A percentile compares a stretch with the other conserved stretches of the same genome.
Evolutionary conservation across 148 eudicot species (phyloP).

Genomic region (Linanthus parryae): DNA sequence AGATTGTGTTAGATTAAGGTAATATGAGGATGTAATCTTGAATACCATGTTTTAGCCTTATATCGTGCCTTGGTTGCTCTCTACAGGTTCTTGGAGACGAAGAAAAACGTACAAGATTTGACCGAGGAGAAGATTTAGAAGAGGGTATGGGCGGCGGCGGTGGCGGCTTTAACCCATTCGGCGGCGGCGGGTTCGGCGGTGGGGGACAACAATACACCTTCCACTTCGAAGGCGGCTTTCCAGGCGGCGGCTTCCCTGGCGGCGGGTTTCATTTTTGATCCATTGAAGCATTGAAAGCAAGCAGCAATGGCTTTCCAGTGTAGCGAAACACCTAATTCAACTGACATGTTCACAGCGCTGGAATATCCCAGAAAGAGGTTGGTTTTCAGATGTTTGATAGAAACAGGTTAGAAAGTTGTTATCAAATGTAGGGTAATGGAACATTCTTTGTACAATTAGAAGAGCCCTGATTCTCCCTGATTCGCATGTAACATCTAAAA

Average conservation of each 20-base stretch:
- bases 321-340: too few relatives aligned
- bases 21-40: background rate
- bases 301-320: too few relatives aligned
- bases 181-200: slow-evolving; percentile 85
- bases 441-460: too few relatives aligned
- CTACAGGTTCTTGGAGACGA: slow-evolving; percentile 83
- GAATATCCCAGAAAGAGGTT: too few relatives aligned
- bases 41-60: background rate
- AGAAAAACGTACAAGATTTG: slow-evolving; percentile 80
- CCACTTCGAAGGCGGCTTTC: slow-evolving; percentile 95
- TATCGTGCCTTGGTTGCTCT: slow-evolving; percentile 4
- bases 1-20: background rate
- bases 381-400: too few relatives aligned
- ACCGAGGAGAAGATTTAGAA: slow-evolving; percentile 82
- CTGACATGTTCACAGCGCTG: too few relatives aligned
- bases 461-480: too few relatives aligned
- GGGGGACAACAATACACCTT: slow-evolving; percentile 85
- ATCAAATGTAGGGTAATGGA: too few relatives aligned
- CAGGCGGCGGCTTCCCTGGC: slow-evolving; percentile 33
- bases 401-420: too few relatives aligned
- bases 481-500: too few relatives aligned
- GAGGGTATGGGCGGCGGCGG: slow-evolving; percentile 81
- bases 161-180: slow-evolving; percentile 88
- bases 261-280: slow-evolving; percentile 73
- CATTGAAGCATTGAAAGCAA: background rate